A percentile compares a stretch with the other conserved stretches of the same genome.
Evolutionary conservation across 768 basidiomycete species (phyloP).

Genomic region (Mycena galericulata): DNA sequence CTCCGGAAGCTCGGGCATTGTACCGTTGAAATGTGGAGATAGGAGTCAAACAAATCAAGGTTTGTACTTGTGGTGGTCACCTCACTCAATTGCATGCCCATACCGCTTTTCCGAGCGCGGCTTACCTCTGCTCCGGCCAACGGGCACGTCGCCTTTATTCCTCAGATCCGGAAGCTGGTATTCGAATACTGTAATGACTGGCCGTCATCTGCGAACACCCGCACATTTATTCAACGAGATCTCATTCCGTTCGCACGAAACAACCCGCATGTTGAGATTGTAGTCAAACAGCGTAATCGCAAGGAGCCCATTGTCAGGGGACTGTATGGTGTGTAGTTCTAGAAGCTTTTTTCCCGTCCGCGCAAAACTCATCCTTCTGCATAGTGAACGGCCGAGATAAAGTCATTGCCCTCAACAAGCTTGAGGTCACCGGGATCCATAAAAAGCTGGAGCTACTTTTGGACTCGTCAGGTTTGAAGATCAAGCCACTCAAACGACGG

Average conservation of each 20-base stretch:
- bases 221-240: conserved; percentile 74
- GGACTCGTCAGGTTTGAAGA: conserved; percentile 89
- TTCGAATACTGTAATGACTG: conserved; percentile 90
- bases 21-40: too few relatives aligned
- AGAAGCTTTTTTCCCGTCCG: conserved; percentile 26
- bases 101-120: conserved; percentile 56
- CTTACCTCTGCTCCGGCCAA: conserved; percentile 75
- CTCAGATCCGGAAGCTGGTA: conserved; percentile 87
- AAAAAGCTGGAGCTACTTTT: conserved; percentile 86
- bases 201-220: conserved; percentile 79
- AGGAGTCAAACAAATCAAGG: not conserved
- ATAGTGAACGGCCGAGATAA: conserved; percentile 90
- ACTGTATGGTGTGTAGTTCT: conserved; percentile 74
- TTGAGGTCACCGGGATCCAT: conserved; percentile 79
- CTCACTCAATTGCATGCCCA: conserved; percentile 15
- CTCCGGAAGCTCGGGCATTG: conserved; percentile 56
- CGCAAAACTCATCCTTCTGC: conserved; percentile 36
- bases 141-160: conserved; percentile 79
- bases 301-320: conserved; percentile 81
- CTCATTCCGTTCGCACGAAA: conserved; percentile 73
- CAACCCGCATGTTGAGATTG: conserved; percentile 80
- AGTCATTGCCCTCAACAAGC: conserved; percentile 82
- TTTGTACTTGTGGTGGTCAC: not conserved
- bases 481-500: conserved; percentile 81
- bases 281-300: conserved; percentile 67